phyloP scores from a whole-genome alignment of 768 basidiomycete species.

The Pulveroboletus sp. region DNA sequence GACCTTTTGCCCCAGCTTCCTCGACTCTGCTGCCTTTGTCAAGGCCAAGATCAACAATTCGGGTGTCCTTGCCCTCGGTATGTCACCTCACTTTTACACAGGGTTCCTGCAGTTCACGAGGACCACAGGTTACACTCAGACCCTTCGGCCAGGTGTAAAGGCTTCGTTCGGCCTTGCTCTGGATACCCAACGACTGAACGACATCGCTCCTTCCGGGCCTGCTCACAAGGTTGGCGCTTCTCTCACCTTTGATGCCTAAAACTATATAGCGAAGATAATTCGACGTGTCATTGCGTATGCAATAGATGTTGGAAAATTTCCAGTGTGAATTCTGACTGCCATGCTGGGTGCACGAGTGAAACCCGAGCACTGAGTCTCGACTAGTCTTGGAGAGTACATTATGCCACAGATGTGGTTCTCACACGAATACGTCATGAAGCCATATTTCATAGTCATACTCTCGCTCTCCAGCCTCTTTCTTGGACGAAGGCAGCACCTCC shows the following conservation, averaged over 20 bases:
- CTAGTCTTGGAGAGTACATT: background rate
- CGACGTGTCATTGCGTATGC: constrained; percentile 15
- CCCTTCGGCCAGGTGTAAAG: constrained; percentile 89
- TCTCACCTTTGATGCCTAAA: constrained; percentile 69
- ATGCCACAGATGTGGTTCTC: constrained; percentile 12
- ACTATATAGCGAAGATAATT: constrained; percentile 20
- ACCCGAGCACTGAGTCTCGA: background rate
- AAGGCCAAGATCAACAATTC: constrained; percentile 99
- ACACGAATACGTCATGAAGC: constrained; percentile 74
- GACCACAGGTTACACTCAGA: constrained; percentile 77
- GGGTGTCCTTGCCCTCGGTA: constrained; percentile 84
- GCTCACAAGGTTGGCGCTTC: constrained; percentile 82
- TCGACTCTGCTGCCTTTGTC: constrained; percentile 86
- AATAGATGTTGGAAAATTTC: constrained; percentile 1
- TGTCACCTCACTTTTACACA: constrained; percentile 8
- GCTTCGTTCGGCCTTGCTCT: constrained; percentile 91
- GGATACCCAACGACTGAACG: constrained; percentile 90
- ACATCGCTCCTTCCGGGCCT: constrained; percentile 54
- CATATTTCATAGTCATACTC: constrained; percentile 82
- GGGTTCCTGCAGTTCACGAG: constrained; percentile 8
- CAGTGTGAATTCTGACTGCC: background rate
- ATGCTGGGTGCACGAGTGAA: background rate
- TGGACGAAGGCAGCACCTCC: constrained; percentile 66
- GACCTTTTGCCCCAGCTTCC: constrained; percentile 44
- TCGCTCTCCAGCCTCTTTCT: constrained; percentile 52